Evolutionary conservation across 495 filamentous ascomycete species (phyloP).

Genomic region (Penicillium tannophilum): DNA sequence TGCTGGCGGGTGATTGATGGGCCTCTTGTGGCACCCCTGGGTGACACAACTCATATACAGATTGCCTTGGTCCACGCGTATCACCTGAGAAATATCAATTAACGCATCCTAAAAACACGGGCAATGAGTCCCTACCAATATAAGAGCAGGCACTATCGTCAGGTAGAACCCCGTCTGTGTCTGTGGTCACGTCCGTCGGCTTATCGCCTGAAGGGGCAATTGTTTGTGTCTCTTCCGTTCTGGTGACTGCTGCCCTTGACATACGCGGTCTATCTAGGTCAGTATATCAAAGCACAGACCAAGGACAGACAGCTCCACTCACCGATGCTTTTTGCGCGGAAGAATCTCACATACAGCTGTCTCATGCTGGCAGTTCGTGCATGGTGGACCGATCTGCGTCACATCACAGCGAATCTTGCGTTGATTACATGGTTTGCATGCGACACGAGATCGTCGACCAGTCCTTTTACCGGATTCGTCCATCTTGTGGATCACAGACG

Average conservation of each 20-base stretch:
- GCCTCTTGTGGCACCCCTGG: conserved; percentile 8
- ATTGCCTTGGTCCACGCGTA: conserved; percentile 10
- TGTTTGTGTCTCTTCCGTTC: not conserved
- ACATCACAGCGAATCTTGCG: conserved; percentile 8
- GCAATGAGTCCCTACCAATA: not conserved
- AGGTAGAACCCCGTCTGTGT: conserved; percentile 3
- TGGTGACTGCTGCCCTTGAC: not conserved
- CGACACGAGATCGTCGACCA: conserved; percentile 7
- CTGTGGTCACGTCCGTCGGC: not conserved
- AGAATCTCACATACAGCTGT: conserved; percentile 5
- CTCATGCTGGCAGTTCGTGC: conserved; percentile 10
- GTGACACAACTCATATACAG: conserved; percentile 10
- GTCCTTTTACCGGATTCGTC: not conserved
- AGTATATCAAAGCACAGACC: not conserved
- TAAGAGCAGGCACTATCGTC: conserved; percentile 8
- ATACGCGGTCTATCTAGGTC: conserved; percentile 3
- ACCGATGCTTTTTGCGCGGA: conserved; percentile 10
- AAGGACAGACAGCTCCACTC: not conserved
- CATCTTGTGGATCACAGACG: not conserved
- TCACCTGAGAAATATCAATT: conserved; percentile 1
- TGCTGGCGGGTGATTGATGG: conserved; percentile 2
- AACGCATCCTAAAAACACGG: not conserved
- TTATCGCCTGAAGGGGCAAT: not conserved
- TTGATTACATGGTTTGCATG: conserved; percentile 8
- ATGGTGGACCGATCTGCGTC: conserved; percentile 2